Evolutionary conservation across 495 filamentous ascomycete genomes (phyloP), one percentile per base, ranked within the genome.

Genomic region (Xylona heveae): DNA sequence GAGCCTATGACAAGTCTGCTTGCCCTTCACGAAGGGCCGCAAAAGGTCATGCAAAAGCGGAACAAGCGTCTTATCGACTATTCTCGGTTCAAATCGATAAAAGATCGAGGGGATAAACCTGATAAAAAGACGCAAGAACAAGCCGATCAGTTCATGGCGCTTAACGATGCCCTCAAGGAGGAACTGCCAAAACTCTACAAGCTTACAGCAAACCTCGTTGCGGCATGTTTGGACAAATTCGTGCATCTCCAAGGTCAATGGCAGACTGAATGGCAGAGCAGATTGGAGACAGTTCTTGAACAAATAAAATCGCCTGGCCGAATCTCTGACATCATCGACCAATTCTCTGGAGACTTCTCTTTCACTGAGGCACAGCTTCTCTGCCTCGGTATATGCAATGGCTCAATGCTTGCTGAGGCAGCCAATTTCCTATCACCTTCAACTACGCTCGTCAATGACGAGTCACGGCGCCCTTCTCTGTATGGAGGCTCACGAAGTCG

Each of bases 131-230:
- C 79, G 0, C 55, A 62, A 1, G 81, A 91, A 32, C 68, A 77
- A 28, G 79, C 75, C 4, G 78, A 91, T 37, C 74, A 83, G 45
- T 95, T 88, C 46, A 59, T 74, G 31, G 82, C 82, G 5, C 58
- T 95, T 31, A 95, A 94, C 41, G 78, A 93, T 20, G 76, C 82
- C 0, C 57, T 95, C 36, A 94, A 92, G 49, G 73, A 84, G 25
- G 85, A 95, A 42, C 61, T 99, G 17, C 88, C 88, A 7, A 78
- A 73, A 43, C 68, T 99, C 8, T 93, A 80, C 37, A 51, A 52
- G 7, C 50, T 83, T 30, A 92, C 83, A 1, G 74, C 71, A 31
- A 75, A 71, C 42, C 52, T 93, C 28, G 75, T 82, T 38, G 74
- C 82, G 39, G 71, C 73, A 0, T 82, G 78, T 38, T 53, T 93